Evolutionary conservation across 345 rosid genomes (phyloP).

Genomic region (Gossypium anomalum): DNA sequence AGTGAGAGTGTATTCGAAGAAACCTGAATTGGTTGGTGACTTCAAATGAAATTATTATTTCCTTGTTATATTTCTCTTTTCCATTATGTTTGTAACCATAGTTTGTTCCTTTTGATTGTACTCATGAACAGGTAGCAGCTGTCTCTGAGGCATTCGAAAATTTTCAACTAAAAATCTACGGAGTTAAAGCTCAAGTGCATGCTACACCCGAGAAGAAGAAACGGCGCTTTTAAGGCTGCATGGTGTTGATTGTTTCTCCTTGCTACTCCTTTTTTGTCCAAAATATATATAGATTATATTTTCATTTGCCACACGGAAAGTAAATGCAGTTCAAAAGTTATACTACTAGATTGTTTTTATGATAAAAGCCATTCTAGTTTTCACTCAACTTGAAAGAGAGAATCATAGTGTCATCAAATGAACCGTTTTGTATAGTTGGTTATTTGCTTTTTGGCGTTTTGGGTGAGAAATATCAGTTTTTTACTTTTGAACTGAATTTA

Average conservation of each 20-base stretch:
- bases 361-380: neutral
- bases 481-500: neutral
- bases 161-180: constrained; percentile 80
- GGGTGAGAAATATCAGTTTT: neutral
- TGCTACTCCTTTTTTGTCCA: neutral
- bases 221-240: constrained; percentile 40
- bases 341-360: neutral
- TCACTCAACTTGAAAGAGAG: neutral
- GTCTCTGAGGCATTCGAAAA: constrained; percentile 88
- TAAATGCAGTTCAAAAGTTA: neutral
- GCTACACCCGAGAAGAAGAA: constrained; percentile 89
- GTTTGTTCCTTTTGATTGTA: constrained; percentile 10
- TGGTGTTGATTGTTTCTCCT: constrained; percentile 1
- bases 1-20: constrained; percentile 83
- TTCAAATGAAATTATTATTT: neutral
- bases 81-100: neutral
- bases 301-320: neutral
- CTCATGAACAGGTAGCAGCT: constrained; percentile 59
- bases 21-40: constrained; percentile 73
- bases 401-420: neutral
- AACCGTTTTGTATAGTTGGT: constrained; percentile 18
- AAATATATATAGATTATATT: neutral
- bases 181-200: constrained; percentile 85
- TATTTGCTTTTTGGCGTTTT: neutral
- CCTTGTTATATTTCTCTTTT: neutral